Evolutionary conservation across 768 basidiomycete species (phyloP), one percentile per base, ranked within the genome.

Genomic region (Phlebiopsis flavidoalba): DNA sequence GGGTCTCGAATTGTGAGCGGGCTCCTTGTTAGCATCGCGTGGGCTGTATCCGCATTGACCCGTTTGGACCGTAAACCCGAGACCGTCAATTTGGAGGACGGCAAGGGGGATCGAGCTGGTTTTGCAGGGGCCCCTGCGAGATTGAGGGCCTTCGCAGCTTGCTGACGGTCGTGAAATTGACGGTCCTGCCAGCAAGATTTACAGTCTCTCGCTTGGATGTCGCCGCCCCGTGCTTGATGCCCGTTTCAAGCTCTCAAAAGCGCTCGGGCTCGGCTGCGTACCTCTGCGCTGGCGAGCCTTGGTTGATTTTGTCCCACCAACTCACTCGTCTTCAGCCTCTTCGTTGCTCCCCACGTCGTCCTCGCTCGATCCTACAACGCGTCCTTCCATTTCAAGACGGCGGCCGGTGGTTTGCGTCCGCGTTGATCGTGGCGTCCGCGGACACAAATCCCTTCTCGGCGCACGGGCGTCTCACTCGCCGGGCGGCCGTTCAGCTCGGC

Each of bases 41-140:
- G 26, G 26, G 26, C 3, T 6, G 26, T 31, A 31, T 6, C 53
- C 53, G 26, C 40, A 8, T 46, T 45, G 37, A 45, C 37, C 45
- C 26, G 56, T n/a, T 43, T 22, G 43, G 43, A 57, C 56, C 21
- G 56, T 46, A 57, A 57, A 57, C 31, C 56, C 45, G 56, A 46
- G 56, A 57, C 37, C 43, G 56, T 47, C n/a, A 57, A 57, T 57
- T 40, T 57, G 45, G 19, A 12, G 22, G 37, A 19, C 17, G 40
- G 17, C 14, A 22, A 31, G 22, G 40, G 7, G 12, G 19, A 19
- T 22, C 8, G 40, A 24, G 6, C 8, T 19, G 17, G 10, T 21
- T 57, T 47, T 2, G 40, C 36, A 8, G 21, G 37, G 45, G 3
- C 3, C 21, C 35, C 54, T 14, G 33, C 54, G 15, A 57, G 10